Conservation (phyloP, 768 basidiomycete genomes). For the Trametes maxima region DNA sequence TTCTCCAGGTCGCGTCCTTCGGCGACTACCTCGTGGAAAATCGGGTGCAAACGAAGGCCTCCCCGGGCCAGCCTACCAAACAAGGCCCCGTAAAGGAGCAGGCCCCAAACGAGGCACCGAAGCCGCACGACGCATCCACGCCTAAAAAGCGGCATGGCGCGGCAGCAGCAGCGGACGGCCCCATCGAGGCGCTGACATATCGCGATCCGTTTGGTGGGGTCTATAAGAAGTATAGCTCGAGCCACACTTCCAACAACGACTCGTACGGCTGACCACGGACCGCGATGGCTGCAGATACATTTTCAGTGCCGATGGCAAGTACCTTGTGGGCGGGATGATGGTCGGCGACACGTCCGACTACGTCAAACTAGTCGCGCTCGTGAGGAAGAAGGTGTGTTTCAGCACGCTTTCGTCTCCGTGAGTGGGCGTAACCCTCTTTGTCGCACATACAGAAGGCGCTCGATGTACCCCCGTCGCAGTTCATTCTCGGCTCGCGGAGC, state of each 20-base stretch:
- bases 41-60: slow-evolving; percentile 15
- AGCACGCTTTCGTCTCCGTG: not conserved
- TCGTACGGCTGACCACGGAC: not conserved
- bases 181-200: slow-evolving; percentile 64
- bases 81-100: not conserved
- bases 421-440: not conserved
- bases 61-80: not conserved
- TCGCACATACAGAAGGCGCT: slow-evolving; percentile 53
- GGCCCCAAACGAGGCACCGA: not conserved
- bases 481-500: slow-evolving; percentile 59
- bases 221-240: slow-evolving; percentile 61
- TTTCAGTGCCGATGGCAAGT: slow-evolving; percentile 70
- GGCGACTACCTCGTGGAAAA: slow-evolving; percentile 74
- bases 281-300: slow-evolving; percentile 47
- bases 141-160: slow-evolving; percentile 29
- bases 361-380: slow-evolving; percentile 67
- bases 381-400: slow-evolving; percentile 61
- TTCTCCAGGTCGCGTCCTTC: slow-evolving; percentile 58
- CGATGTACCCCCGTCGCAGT: slow-evolving; percentile 63
- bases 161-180: slow-evolving; percentile 36
- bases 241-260: not conserved
- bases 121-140: slow-evolving; percentile 25
- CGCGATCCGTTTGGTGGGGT: slow-evolving; percentile 70
- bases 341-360: slow-evolving; percentile 73
- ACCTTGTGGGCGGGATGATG: slow-evolving; percentile 79